Evolutionary conservation across 352 stramenopile genomes (phyloP), one percentile per base, ranked within the genome.

Genomic region (Halophytophthora polymorphica): DNA sequence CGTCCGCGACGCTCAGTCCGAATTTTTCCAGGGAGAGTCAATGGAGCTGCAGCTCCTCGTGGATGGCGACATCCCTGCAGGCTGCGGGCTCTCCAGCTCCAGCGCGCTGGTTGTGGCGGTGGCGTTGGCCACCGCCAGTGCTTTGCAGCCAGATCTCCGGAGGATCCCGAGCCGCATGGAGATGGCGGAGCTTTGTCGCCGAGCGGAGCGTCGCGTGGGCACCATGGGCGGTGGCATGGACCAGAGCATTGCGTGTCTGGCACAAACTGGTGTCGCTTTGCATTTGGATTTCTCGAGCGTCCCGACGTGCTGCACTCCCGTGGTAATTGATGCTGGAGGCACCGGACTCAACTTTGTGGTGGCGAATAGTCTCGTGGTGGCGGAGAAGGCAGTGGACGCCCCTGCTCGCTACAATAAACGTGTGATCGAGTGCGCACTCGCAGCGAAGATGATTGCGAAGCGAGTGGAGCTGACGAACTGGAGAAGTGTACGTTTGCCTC

Each of bases 191-290:
- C 41, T 71, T 1, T 86, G 81, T 53, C 68, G 75, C 13, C 45
- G 43, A 23, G 68, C 77, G 3, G 86, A 96, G 57, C 72, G 74
- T 28, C 68, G 71, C 35, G 69, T 93, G 13, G 86, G 82, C 3
- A 91, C 78, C 0, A 80, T 92, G 64, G 77, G 83, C 44, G 86
- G 83, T 25, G 83, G 86, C 17, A 96, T 94, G 86, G 86, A 96
- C 55, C 86, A 96, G 50, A 67, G 83, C 1, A 71, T 84, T 25
- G 73, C 65, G 40, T 88, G 77, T 53, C 59, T 91, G 23, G 73
- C 69, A 4, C 56, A 64, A n/a, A 39, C 40, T 19, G 71, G 83
- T 12, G 52, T 61, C 8, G 83, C 83, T 14, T 54, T 86, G 41
- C 55, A 77, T 52, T 68, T 96, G n/a, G 45, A 74, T 28, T 96